Evolutionary conservation across 1,139 yeast genomes (phyloP).

Genomic region (Zygosaccharomyces pseudobailii): DNA sequence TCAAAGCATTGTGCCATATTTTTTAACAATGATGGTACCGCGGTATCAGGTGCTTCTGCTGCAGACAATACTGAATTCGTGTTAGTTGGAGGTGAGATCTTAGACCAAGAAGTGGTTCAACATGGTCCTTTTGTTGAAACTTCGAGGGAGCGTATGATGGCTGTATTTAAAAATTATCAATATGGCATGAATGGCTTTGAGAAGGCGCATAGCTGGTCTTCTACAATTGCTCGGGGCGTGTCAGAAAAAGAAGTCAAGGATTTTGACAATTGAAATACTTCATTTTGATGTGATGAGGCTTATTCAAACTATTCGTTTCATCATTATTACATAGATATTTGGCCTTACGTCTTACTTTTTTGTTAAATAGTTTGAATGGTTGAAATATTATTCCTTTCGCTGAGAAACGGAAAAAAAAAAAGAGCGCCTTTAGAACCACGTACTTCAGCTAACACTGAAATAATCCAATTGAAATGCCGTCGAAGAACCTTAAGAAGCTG

Average conservation of each 20-base stretch:
- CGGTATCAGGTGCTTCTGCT: slow-evolving; percentile 46
- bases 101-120: slow-evolving; percentile 76
- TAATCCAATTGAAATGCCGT: not conserved
- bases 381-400: not conserved
- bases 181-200: slow-evolving; percentile 70
- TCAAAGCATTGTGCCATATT: slow-evolving; percentile 53
- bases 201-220: slow-evolving; percentile 60
- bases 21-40: slow-evolving; percentile 62
- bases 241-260: slow-evolving; percentile 15
- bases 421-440: not conserved
- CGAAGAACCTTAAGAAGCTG: not conserved
- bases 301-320: no score
- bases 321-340: no score
- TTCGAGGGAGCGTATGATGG: slow-evolving; percentile 53
- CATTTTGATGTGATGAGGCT: no score
- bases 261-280: not conserved
- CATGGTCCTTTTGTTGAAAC: slow-evolving; percentile 87
- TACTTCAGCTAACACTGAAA: not conserved
- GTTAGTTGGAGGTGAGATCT: slow-evolving; percentile 68
- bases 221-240: slow-evolving; percentile 61
- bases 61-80: slow-evolving; percentile 45
- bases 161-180: slow-evolving; percentile 71
- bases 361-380: not conserved
- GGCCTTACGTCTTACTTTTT: not conserved
- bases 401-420: not conserved